Evolutionary conservation across 2,329 filamentous ascomycete genomes (phyloP).

Genomic region (Fusarium concolor): DNA sequence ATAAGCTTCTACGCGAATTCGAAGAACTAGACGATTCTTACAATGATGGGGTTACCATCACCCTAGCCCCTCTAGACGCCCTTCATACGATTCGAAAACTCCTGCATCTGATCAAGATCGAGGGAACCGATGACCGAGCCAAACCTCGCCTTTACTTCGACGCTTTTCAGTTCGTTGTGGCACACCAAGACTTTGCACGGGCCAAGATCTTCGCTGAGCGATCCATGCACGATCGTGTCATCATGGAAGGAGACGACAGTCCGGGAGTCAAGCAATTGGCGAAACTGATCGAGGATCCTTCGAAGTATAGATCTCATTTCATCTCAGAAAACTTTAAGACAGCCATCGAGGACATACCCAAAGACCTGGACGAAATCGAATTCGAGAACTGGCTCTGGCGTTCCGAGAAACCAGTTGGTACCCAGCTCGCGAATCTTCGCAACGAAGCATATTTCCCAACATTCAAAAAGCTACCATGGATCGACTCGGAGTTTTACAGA

Average conservation of each 20-base stretch:
- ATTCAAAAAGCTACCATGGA: no score
- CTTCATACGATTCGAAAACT: no score
- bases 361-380: background rate
- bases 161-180: background rate
- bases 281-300: background rate
- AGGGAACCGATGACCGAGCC: no score
- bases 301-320: background rate
- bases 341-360: background rate
- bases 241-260: background rate
- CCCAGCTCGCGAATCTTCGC: slow-evolving; percentile 1
- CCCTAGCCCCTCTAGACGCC: no score
- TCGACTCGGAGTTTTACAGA: no score
- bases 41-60: no score
- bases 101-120: no score
- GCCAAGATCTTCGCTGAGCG: slow-evolving; percentile 13
- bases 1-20: no score
- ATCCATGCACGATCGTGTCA: background rate
- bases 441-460: slow-evolving; percentile 8
- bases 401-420: background rate
- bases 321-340: background rate
- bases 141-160: background rate
- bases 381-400: slow-evolving; percentile 23
- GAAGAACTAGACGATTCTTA: no score
- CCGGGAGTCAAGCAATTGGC: background rate
- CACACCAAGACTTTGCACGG: slow-evolving; percentile 11